A percentile compares a stretch with the other conserved stretches of the same genome.
phyloP scores from a whole-genome alignment of 2,329 filamentous ascomycete genomes.

The Apiospora kogelbergensis region DNA sequence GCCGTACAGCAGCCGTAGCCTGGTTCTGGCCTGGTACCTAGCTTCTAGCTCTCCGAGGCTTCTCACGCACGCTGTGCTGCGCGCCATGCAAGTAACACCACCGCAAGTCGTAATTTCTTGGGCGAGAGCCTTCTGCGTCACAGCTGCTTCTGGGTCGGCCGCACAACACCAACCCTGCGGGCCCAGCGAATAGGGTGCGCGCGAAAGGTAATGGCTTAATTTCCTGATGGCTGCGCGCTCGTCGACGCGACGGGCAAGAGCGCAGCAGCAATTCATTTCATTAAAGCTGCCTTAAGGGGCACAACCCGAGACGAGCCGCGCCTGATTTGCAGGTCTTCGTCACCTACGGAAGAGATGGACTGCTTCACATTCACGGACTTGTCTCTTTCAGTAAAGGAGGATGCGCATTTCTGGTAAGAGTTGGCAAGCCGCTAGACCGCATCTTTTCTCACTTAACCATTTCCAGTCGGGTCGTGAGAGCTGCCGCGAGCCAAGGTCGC shows the following conservation, averaged over 20 bases:
- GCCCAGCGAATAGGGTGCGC: neutral
- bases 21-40: neutral
- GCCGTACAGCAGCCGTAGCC: no score
- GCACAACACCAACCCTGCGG: neutral
- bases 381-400: neutral
- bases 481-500: constrained; percentile 5
- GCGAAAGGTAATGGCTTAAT: constrained; percentile 6
- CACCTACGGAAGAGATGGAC: neutral
- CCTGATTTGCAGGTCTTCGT: neutral
- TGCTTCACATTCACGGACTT: neutral
- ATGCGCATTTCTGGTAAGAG: neutral
- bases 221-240: neutral
- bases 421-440: neutral
- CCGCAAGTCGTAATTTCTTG: constrained; percentile 8
- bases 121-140: constrained; percentile 1
- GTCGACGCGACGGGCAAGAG: neutral
- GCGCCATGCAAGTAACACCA: neutral
- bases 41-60: neutral
- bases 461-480: neutral
- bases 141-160: neutral
- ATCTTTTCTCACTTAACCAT: constrained; percentile 1
- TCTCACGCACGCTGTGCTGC: neutral
- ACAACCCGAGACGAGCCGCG: neutral
- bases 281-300: constrained; percentile 1
- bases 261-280: neutral